Evolutionary conservation across 176 grass and related monocot genomes (phyloP), one percentile per base, ranked within the genome.

Genomic region (Oryza rufipogon): DNA sequence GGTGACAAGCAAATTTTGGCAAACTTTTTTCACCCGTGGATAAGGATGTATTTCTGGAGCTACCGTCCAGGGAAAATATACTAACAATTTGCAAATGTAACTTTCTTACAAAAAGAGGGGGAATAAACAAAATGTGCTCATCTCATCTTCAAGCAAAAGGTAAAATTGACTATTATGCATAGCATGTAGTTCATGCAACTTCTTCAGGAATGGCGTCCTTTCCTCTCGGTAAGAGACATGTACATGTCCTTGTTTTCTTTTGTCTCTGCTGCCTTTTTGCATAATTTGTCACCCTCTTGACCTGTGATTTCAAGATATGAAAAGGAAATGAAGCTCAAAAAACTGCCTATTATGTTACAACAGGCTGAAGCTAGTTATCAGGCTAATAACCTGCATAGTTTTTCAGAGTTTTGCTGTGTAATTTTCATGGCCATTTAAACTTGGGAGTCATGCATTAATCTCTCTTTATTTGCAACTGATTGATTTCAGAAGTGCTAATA

Each of bases 1-100:
- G 64, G 44, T 69, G 78, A 68, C 64, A 80, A 38, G 78, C 45
- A 68, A 20, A 65, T 80, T 34, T 68, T 68, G 42, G 42, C 25
- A 20, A 68, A 47, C 16, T 56, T 80, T 68, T 68, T 51, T 51
- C 42, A 1, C 42, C 77, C 14, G 28, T 68, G 51, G 64, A 36
- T 69, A 68, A 80, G 64, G 78, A 52, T 68, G 65, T 38, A 52
- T 69, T 80, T 80, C 44, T 52, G 16, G 6, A 36, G 26, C 44
- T 68, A 32, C 30, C 10, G 45, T 69, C 26, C 9, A 36, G 17
- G 63, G 48, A 36, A 80, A 79, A 47, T 46, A 11, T 23, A 26
- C 13, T 14, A 44, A 65, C 25, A 67, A 79, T 67, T 66, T 67
- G 63, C 63, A 66, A 19, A 32, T 47, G 41, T 66, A 79, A 30